A percentile compares a stretch with the other conserved stretches of the same genome.
phyloP scores from a whole-genome alignment of 164 flowering plant genomes.

The Platanus orientalis region DNA sequence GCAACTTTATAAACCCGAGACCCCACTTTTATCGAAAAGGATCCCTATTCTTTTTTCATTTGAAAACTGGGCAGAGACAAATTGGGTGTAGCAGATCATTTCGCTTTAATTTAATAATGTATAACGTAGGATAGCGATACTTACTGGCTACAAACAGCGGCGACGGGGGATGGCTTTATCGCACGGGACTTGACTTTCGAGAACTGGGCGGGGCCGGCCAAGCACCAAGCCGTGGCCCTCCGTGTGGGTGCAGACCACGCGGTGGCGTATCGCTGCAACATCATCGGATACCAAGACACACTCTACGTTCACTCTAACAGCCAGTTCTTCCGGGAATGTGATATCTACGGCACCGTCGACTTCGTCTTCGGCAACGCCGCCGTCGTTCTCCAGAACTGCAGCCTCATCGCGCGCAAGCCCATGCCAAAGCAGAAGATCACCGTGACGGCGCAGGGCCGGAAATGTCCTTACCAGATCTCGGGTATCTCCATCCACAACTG shows the following conservation, averaged over 20 bases:
- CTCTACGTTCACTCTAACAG: conserved; percentile 50
- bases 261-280: conserved; percentile 47
- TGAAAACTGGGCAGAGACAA: too few relatives aligned
- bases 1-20: too few relatives aligned
- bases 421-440: conserved; percentile 45
- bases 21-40: too few relatives aligned
- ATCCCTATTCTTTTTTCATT: too few relatives aligned
- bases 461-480: conserved; percentile 53
- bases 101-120: too few relatives aligned
- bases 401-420: conserved; percentile 42
- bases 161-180: conserved; percentile 53
- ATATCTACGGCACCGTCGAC: too few relatives aligned
- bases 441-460: conserved; percentile 46
- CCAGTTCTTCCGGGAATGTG: conserved; percentile 62
- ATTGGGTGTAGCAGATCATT: too few relatives aligned
- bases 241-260: conserved; percentile 53
- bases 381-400: conserved; percentile 59
- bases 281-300: too few relatives aligned
- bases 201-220: conserved; percentile 58
- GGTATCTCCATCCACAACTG: conserved; percentile 57
- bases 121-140: too few relatives aligned
- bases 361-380: too few relatives aligned
- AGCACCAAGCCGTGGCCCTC: conserved; percentile 69
- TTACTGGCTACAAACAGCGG: conserved; percentile 48
- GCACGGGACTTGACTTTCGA: conserved; percentile 54